A percentile compares a stretch with the other conserved stretches of the same genome.
These are phyloP conservation scores for Yarrowia deformans DNA, from an alignment of 805 yeast genomes.

Conservation along the genomic window DNA sequence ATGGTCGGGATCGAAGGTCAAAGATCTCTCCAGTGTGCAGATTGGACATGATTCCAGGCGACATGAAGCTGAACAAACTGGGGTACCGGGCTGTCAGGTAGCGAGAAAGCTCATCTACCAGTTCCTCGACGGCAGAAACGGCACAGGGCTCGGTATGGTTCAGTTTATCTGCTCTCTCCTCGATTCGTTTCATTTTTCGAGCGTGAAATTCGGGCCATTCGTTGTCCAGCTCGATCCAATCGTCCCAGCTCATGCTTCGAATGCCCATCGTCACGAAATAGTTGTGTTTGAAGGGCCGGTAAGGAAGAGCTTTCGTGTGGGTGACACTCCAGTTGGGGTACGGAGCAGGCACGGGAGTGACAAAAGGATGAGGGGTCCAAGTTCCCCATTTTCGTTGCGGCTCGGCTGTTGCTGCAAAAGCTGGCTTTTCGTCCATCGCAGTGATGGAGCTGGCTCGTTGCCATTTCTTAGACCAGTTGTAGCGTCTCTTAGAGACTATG, in stretches of 20 bases:
- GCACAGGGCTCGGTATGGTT: conserved; percentile 30
- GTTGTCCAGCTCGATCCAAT: conserved; percentile 73
- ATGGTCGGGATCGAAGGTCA: conserved; percentile 42
- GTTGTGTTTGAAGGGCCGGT: conserved; percentile 70
- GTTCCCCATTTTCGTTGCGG: conserved; percentile 11
- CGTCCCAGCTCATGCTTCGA: conserved; percentile 64
- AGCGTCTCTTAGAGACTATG: neutral
- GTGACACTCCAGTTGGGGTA: conserved; percentile 28
- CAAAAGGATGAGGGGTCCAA: conserved; percentile 18
- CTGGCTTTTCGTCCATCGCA: conserved; percentile 22
- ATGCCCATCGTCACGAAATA: conserved; percentile 75
- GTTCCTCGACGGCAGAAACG: conserved; percentile 14
- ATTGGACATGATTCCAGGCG: conserved; percentile 51
- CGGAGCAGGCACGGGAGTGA: conserved; percentile 19
- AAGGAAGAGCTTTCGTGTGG: conserved; percentile 64
- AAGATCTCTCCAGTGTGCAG: conserved; percentile 62
- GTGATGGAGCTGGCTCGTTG: conserved; percentile 25
- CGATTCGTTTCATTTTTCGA: conserved; percentile 59
- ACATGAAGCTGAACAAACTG: conserved; percentile 18
- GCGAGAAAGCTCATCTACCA: conserved; percentile 7
- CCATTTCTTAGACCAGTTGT: conserved; percentile 37
- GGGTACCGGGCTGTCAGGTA: conserved; percentile 18
- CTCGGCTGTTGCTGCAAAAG: conserved; percentile 6
- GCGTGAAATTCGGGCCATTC: conserved; percentile 67
- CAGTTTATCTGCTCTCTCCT: conserved; percentile 14